Evolutionary conservation across 2,329 filamentous ascomycete species (phyloP).

Genomic region (Ophiocordyceps camponoti-floridani): DNA sequence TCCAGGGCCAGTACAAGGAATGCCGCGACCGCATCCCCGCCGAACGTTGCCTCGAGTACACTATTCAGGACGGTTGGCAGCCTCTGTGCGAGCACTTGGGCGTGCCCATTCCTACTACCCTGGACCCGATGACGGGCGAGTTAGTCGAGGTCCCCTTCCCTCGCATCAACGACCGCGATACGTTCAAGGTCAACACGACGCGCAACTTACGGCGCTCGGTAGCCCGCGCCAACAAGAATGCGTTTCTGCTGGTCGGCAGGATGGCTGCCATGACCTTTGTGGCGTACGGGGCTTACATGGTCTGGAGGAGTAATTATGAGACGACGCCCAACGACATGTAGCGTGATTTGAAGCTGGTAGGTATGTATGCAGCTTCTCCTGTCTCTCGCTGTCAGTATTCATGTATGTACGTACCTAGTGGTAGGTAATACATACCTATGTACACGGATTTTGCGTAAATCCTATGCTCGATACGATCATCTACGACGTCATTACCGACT

Average conservation of each 20-base stretch:
- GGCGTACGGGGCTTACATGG: constrained; percentile 8
- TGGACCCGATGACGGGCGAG: constrained; percentile 12
- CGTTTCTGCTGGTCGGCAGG: constrained; percentile 8
- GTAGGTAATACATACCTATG: no score
- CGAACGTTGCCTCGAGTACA: constrained; percentile 15
- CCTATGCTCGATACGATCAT: no score
- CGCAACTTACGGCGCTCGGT: constrained; percentile 3
- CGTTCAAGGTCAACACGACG: constrained; percentile 6
- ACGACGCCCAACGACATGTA: neutral
- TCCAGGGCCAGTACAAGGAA: constrained; percentile 21
- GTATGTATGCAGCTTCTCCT: no score
- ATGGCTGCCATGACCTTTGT: constrained; percentile 7
- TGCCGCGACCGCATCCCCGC: constrained; percentile 12
- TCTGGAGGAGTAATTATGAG: neutral
- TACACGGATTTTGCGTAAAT: no score
- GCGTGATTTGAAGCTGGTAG: no score
- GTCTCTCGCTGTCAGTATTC: no score
- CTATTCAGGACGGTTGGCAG: constrained; percentile 17
- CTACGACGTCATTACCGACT: no score
- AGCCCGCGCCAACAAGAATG: constrained; percentile 9
- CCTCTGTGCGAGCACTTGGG: constrained; percentile 18
- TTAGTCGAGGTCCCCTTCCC: constrained; percentile 15
- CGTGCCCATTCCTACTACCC: constrained; percentile 17
- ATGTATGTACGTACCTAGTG: no score
- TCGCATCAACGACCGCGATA: constrained; percentile 12